Conservation (phyloP, 495 filamentous ascomycete species). For the Penicillium canariense region DNA sequence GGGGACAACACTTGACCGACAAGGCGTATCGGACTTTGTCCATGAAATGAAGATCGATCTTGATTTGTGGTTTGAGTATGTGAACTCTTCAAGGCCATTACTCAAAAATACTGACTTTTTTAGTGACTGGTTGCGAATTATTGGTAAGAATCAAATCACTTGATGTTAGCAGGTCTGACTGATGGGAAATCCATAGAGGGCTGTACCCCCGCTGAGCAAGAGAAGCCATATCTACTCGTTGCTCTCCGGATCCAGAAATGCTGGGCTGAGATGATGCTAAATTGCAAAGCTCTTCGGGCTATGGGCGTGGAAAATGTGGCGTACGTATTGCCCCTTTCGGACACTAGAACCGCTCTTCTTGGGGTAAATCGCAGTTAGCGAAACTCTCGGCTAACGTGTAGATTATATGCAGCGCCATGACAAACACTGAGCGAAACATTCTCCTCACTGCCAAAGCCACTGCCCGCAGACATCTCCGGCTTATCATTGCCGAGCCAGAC, state of each 20-base stretch:
- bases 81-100: not conserved
- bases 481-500: slow-evolving; percentile 38
- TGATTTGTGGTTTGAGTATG: slow-evolving; percentile 47
- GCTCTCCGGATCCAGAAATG: slow-evolving; percentile 45
- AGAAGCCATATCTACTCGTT: slow-evolving; percentile 36
- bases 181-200: slow-evolving; percentile 14
- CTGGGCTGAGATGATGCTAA: slow-evolving; percentile 49
- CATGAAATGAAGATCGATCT: slow-evolving; percentile 46
- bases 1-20: slow-evolving; percentile 19
- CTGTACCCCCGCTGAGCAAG: slow-evolving; percentile 24
- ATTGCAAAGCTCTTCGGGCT: slow-evolving; percentile 47
- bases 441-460: slow-evolving; percentile 46
- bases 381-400: too few relatives aligned
- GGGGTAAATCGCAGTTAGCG: too few relatives aligned
- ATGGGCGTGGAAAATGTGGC: slow-evolving; percentile 50
- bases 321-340: slow-evolving; percentile 15
- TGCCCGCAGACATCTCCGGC: slow-evolving; percentile 49
- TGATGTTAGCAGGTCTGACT: not conserved
- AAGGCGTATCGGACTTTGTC: slow-evolving; percentile 39
- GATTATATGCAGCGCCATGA: slow-evolving; percentile 33
- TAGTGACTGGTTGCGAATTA: slow-evolving; percentile 46
- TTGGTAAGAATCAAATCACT: slow-evolving; percentile 24
- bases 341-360: too few relatives aligned
- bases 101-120: slow-evolving; percentile 7
- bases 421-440: slow-evolving; percentile 38